These are phyloP conservation scores for Cutaneotrichosporon cyanovorans DNA, from an alignment of 1,284 basidiomycete genomes.

Conservation along the genomic window DNA sequence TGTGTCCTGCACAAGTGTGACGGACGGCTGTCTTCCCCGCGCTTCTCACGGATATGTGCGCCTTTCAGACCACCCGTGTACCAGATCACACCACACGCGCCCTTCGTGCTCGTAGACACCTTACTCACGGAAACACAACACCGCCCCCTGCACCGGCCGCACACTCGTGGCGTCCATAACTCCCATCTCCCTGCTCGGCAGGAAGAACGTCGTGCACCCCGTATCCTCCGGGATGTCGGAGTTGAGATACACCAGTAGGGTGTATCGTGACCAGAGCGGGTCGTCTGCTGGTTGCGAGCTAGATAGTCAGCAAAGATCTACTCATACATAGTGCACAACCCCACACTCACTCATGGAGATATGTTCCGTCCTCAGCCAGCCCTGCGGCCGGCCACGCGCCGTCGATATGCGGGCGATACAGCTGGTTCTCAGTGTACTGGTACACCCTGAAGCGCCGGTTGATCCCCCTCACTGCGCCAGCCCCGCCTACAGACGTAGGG, in stretches of 20 bases:
- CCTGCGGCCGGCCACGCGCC: slow-evolving; percentile 55
- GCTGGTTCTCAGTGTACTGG: slow-evolving; percentile 50
- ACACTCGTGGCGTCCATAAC: slow-evolving; percentile 51
- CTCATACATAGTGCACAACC: slow-evolving; percentile 29
- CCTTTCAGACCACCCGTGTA: too few relatives aligned
- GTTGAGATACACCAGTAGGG: slow-evolving; percentile 55
- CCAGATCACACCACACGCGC: too few relatives aligned
- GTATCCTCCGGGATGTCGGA: slow-evolving; percentile 44
- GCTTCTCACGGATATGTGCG: too few relatives aligned
- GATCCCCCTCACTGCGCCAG: slow-evolving; percentile 51
- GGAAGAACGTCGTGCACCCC: slow-evolving; percentile 54
- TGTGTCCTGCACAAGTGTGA: too few relatives aligned
- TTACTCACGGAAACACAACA: slow-evolving; percentile 52
- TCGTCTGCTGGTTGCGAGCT: slow-evolving; percentile 37
- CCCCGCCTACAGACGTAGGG: slow-evolving; percentile 25
- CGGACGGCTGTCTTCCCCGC: too few relatives aligned
- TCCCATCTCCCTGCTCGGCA: slow-evolving; percentile 47
- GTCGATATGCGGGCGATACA: slow-evolving; percentile 53
- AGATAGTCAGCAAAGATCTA: slow-evolving; percentile 25
- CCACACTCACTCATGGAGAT: slow-evolving; percentile 50
- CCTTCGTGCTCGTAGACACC: slow-evolving; percentile 16
- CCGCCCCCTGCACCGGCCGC: slow-evolving; percentile 50
- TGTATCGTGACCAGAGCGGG: slow-evolving; percentile 50
- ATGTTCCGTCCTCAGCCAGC: slow-evolving; percentile 48
- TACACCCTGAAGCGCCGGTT: slow-evolving; percentile 53